Conservation (phyloP, 2,329 filamentous ascomycete species). For the Thyridium curvatum region DNA sequence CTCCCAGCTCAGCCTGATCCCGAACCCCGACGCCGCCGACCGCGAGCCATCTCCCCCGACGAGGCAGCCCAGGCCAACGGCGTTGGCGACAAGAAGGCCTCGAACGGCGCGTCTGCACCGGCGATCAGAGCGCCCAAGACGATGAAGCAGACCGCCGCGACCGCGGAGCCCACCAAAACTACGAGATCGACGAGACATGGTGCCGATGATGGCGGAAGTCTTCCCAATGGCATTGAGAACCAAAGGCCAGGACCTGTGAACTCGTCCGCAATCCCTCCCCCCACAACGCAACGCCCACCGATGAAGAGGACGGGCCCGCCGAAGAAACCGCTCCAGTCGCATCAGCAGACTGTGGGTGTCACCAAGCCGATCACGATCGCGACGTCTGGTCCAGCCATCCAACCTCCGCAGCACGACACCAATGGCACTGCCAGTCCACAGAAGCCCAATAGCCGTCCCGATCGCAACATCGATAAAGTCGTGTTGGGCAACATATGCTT, state of each 20-base stretch:
- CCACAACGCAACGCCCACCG: no score
- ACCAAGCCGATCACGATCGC: slow-evolving; percentile 15
- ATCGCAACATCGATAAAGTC: slow-evolving; percentile 81
- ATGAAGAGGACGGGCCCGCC: neutral
- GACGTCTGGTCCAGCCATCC: slow-evolving; percentile 7
- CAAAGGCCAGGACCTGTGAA: neutral
- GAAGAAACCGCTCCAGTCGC: neutral
- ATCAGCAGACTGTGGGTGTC: slow-evolving; percentile 10
- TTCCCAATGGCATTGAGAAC: slow-evolving; percentile 4
- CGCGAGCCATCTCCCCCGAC: slow-evolving; percentile 8
- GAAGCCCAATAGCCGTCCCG: slow-evolving; percentile 34
- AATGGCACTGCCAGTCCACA: slow-evolving; percentile 10
- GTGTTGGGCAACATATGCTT: slow-evolving; percentile 80
- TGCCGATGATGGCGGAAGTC: neutral
- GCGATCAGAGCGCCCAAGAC: slow-evolving; percentile 13
- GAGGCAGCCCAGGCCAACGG: neutral
- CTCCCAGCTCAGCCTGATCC: slow-evolving; percentile 22
- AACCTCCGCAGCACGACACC: slow-evolving; percentile 3
- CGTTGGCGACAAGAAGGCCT: neutral
- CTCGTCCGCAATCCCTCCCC: neutral
- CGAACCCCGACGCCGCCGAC: slow-evolving; percentile 17
- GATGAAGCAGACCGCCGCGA: slow-evolving; percentile 4
- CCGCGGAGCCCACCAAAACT: slow-evolving; percentile 4
- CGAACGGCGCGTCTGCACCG: slow-evolving; percentile 2
- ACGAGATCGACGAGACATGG: slow-evolving; percentile 11